Evolutionary conservation across 2,329 filamentous ascomycete species (phyloP), one percentile per base, ranked within the genome.

Genomic region (Trichothecium sympodiale): DNA sequence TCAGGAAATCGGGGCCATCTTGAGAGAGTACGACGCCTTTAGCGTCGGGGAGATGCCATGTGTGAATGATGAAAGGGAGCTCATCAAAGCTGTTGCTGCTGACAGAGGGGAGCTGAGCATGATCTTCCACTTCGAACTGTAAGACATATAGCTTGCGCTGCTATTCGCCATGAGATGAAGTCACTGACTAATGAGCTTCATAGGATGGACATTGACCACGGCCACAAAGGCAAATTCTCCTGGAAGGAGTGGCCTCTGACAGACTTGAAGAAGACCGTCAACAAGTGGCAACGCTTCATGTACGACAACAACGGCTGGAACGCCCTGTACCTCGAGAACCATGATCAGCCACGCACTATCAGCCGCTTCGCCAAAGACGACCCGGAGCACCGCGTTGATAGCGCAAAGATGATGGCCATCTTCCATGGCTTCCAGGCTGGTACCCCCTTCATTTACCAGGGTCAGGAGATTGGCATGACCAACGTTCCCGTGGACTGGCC

Each of bases 121-220:
- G 77, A 77, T 83, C 26, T 83, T 84, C 55, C 74, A 81, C 46
- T 84, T 84, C 49, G 78, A 83, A 38, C 61, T 74, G 66, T 69
- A 46, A 47, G 62, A n/a, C n/a, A n/a, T n/a, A n/a, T n/a, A n/a
- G n/a, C n/a, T n/a, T n/a, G n/a, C n/a, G n/a, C n/a, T n/a, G n/a
- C n/a, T n/a, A n/a, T n/a, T n/a, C n/a, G 18, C 4, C 12, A 12
- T 14, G 20, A n/a, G n/a, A n/a, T n/a, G n/a, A n/a, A n/a, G n/a
- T n/a, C n/a, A n/a, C n/a, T 25, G 29, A 33, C 43, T 43, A 31
- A 36, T 25, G 13, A 17, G 4, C 14, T 14, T 31, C 5, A 12
- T 15, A 68, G 62, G 23, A 62, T 74, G 41, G 61, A 69, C 26
- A 54, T 74, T 13, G 69, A 73, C 38, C 55, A 64, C 37, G 64